A percentile compares a stretch with the other conserved stretches of the same genome.
Conservation (phyloP, 2,329 filamentous ascomycete species). For the Neofusicoccum umdonicola region DNA sequence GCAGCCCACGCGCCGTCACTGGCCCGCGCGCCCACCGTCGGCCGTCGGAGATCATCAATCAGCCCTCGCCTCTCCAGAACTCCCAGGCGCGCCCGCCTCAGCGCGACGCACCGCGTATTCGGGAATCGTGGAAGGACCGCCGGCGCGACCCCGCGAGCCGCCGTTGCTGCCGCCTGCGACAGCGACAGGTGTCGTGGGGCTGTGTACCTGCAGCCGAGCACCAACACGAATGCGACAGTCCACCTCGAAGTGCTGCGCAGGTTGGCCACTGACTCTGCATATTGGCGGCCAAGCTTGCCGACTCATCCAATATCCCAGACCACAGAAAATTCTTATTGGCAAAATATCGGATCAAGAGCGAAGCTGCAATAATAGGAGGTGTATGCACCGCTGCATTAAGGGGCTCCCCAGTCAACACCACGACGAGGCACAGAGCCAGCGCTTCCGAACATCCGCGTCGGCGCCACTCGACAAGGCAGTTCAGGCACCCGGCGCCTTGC, state of each 20-base stretch:
- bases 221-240: constrained; percentile 9
- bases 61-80: not conserved
- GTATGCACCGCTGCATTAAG: not conserved
- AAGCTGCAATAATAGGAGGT: not conserved
- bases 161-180: not conserved
- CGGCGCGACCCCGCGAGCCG: not conserved
- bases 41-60: not conserved
- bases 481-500: not conserved
- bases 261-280: constrained; percentile 1
- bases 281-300: constrained; percentile 1
- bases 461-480: constrained; percentile 3
- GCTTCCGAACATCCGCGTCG: constrained; percentile 2
- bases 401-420: constrained; percentile 4
- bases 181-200: not conserved
- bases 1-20: not conserved
- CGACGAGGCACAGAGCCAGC: not conserved
- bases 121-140: no score
- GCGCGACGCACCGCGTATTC: not conserved
- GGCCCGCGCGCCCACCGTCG: not conserved
- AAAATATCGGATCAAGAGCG: not conserved
- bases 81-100: not conserved
- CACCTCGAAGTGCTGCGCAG: not conserved
- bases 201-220: constrained; percentile 1
- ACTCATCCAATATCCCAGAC: not conserved
- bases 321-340: not conserved